A percentile compares a stretch with the other conserved stretches of the same genome.
Evolutionary conservation across 305 asterid genomes (phyloP).

Genomic region (Solanum hybrid): DNA sequence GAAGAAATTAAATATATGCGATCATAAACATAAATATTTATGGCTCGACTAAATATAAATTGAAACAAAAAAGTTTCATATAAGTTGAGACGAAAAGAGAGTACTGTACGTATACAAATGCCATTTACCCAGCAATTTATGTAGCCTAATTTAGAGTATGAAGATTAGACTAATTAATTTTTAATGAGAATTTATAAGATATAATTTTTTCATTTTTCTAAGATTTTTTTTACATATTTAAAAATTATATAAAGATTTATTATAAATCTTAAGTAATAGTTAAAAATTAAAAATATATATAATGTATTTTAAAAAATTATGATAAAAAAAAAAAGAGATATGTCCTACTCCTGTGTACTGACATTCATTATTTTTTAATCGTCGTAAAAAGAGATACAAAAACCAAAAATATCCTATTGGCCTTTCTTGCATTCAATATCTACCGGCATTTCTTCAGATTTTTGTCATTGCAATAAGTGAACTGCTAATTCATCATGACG

Average conservation of each 20-base stretch:
- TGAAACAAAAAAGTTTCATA: neutral
- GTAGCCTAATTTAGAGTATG: neutral
- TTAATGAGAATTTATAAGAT: neutral
- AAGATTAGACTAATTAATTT: no score
- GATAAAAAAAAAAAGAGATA: neutral
- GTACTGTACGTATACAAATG: neutral
- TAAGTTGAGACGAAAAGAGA: neutral
- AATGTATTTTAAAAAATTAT: neutral
- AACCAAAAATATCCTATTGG: neutral
- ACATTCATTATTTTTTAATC: neutral
- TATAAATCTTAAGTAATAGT: no score
- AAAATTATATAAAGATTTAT: no score
- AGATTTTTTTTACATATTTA: no score
- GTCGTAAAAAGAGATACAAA: neutral
- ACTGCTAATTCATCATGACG: neutral
- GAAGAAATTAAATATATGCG: neutral
- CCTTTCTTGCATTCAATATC: neutral
- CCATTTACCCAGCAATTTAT: neutral
- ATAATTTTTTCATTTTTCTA: no score
- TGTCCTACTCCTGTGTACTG: no score
- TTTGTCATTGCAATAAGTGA: neutral
- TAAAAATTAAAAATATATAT: no score
- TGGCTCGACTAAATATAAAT: neutral
- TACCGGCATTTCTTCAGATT: neutral
- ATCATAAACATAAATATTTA: no score